Conservation (phyloP, 2,329 filamentous ascomycete genomes). For the Sporothrix brunneoviolacea region DNA sequence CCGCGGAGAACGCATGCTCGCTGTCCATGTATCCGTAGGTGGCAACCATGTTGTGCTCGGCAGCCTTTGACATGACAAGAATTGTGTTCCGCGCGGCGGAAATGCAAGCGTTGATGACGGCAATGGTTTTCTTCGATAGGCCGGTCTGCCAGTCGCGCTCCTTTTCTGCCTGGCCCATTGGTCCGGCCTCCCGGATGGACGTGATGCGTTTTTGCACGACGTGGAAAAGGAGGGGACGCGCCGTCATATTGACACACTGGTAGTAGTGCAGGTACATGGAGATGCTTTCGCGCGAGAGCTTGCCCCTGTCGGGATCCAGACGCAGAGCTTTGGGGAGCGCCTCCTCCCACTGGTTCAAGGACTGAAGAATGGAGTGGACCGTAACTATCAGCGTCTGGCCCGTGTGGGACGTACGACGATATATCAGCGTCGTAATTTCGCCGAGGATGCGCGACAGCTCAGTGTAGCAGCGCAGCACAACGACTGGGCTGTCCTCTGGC, state of each 20-base stretch:
- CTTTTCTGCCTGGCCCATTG: constrained; percentile 18
- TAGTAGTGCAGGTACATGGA: constrained; percentile 50
- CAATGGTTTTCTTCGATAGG: constrained; percentile 41
- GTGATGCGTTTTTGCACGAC: constrained; percentile 43
- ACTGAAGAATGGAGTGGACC: constrained; percentile 43
- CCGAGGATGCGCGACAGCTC: constrained; percentile 46
- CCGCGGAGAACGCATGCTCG: constrained; percentile 48
- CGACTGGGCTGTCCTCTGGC: constrained; percentile 38
- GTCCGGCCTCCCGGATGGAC: constrained; percentile 20
- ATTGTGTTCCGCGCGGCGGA: constrained; percentile 42
- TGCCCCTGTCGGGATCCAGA: constrained; percentile 38
- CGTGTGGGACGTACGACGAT: constrained; percentile 32
- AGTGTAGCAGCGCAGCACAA: constrained; percentile 45
- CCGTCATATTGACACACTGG: constrained; percentile 52
- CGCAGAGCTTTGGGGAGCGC: constrained; percentile 41
- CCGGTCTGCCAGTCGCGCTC: constrained; percentile 40
- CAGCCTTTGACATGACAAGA: constrained; percentile 41
- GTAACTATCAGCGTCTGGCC: constrained; percentile 38
- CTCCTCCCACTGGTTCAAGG: constrained; percentile 43
- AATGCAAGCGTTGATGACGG: constrained; percentile 46
- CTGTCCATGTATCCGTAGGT: constrained; percentile 53
- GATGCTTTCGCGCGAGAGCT: constrained; percentile 24
- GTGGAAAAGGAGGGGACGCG: constrained; percentile 46
- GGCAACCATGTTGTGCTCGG: constrained; percentile 43
- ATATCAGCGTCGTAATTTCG: constrained; percentile 40